Conservation (phyloP, 2,329 filamentous ascomycete species). For the Cladophialophora bantiana region DNA sequence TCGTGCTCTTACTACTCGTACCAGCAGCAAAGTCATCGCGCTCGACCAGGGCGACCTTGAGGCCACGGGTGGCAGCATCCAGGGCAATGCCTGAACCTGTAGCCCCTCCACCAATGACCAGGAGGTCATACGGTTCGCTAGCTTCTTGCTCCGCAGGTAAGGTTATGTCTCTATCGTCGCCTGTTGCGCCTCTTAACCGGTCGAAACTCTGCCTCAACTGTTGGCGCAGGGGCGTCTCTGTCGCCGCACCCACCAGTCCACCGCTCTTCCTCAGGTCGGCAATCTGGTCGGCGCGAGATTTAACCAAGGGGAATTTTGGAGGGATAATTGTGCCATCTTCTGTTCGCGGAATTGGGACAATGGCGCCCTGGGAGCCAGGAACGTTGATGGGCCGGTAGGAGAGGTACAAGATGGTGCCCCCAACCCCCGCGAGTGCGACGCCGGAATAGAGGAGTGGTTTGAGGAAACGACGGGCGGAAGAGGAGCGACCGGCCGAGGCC, state of each 20-base stretch:
- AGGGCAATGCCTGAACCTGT: conserved; percentile 82
- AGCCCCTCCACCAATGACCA: conserved; percentile 80
- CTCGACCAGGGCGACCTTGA: conserved; percentile 82
- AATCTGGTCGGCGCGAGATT: conserved; percentile 59
- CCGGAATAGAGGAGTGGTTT: conserved; percentile 66
- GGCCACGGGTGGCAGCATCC: conserved; percentile 77
- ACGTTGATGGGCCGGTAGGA: conserved; percentile 70
- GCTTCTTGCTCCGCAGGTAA: conserved; percentile 42
- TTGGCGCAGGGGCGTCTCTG: conserved; percentile 34
- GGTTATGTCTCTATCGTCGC: conserved; percentile 34
- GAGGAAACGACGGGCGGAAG: conserved; percentile 55
- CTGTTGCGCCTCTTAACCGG: conserved; percentile 34
- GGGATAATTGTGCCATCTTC: conserved; percentile 64
- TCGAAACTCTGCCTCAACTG: conserved; percentile 34
- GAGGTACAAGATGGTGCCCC: conserved; percentile 63
- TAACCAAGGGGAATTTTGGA: conserved; percentile 60
- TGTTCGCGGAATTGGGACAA: conserved; percentile 67
- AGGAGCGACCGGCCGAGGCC: conserved; percentile 29
- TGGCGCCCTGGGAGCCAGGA: conserved; percentile 67
- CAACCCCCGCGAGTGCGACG: conserved; percentile 61
- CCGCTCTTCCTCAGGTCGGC: conserved; percentile 57
- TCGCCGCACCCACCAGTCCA: conserved; percentile 44
- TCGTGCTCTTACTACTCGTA: conserved; percentile 86
- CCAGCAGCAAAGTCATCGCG: conserved; percentile 82
- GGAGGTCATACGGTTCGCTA: conserved; percentile 72